phyloP scores from a whole-genome alignment of 768 basidiomycete genomes.

The Phylloporus arenicola region DNA sequence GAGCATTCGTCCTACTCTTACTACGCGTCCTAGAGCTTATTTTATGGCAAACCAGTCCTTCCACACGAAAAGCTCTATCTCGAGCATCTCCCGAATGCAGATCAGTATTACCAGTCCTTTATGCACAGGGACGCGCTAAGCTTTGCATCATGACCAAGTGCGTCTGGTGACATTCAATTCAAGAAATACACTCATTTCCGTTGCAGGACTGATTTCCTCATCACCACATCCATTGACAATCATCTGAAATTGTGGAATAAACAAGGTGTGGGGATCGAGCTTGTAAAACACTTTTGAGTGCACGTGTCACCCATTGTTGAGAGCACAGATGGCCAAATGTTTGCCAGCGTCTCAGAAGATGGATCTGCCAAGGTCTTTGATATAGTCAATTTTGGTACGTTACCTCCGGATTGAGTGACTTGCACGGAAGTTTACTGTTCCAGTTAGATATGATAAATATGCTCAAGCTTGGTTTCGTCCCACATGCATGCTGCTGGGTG shows the following conservation, averaged over 20 bases:
- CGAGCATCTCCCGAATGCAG: slow-evolving; percentile 84
- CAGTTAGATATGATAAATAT: slow-evolving; percentile 96
- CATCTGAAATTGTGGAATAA: slow-evolving; percentile 99
- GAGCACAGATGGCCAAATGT: slow-evolving; percentile 94
- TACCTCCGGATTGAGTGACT: not conserved
- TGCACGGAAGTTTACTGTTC: not conserved
- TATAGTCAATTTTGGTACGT: no score
- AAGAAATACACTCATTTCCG: slow-evolving; percentile 4
- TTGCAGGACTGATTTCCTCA: slow-evolving; percentile 76
- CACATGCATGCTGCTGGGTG: slow-evolving; percentile 92
- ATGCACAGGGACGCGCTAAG: no score
- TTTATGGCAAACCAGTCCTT: slow-evolving; percentile 32
- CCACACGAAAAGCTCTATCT: no score
- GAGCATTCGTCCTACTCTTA: slow-evolving; percentile 25
- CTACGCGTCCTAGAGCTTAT: slow-evolving; percentile 2
- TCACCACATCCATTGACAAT: no score
- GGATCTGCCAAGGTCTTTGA: no score
- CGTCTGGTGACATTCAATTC: slow-evolving; percentile 17
- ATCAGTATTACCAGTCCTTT: slow-evolving; percentile 93
- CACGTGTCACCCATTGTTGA: slow-evolving; percentile 76
- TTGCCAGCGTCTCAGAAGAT: no score
- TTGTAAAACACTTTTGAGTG: slow-evolving; percentile 96
- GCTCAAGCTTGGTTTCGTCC: slow-evolving; percentile 80
- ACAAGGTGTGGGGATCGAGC: slow-evolving; percentile 91
- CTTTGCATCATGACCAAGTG: slow-evolving; percentile 83